Evolutionary conservation across 2,329 filamentous ascomycete species (phyloP), one percentile per base, ranked within the genome.

Genomic region (Cercospora sp.): DNA sequence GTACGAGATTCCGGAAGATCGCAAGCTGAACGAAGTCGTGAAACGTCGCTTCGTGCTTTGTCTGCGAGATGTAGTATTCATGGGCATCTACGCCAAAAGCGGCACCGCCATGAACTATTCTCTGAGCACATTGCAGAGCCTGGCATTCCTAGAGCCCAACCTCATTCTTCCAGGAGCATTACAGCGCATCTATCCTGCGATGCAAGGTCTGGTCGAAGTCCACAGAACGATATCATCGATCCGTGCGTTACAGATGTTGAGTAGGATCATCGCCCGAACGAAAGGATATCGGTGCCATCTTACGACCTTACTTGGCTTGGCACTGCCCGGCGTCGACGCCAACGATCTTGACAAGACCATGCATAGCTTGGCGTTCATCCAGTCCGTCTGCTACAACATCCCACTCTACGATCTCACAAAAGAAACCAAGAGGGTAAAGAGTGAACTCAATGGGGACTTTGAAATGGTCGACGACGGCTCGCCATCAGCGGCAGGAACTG

Each of bases 231-330:
- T 94, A 5, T 97, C 95, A 0, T 97, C 94, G 67, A 86, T 99
- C 67, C 91, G 94, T 75, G 92, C 94, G 51, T 83, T 99, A 68
- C 94, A 97, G 81, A 92, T 96, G 85, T 88, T 98, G 69, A 92
- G 94, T 70, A 92, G 93, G 77, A 88, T 94, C 75, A 96, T 99
- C 87, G 90, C 93, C 13, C 90, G 91, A 77, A 92, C 93, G 48
- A 98, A 96, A 80, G 95, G 95, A n/a, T 97, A 95, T 78, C 87
- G 95, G 68, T 98, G 95, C 76, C 95, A 99, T 78, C 90, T 99
- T 70, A 99, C 95, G 1, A 94, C 94, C 0, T 83, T 99, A 39
- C 83, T 99, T n/a, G 95, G 94, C 5, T 85, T 99, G 68, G 93
- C 94, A 4, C 83, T 99, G 33, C 96, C 96, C 0, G 96, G 95